Evolutionary conservation across 164 flowering plant species (phyloP), one percentile per base, ranked within the genome.

Genomic region (Dillenia turbinata): DNA sequence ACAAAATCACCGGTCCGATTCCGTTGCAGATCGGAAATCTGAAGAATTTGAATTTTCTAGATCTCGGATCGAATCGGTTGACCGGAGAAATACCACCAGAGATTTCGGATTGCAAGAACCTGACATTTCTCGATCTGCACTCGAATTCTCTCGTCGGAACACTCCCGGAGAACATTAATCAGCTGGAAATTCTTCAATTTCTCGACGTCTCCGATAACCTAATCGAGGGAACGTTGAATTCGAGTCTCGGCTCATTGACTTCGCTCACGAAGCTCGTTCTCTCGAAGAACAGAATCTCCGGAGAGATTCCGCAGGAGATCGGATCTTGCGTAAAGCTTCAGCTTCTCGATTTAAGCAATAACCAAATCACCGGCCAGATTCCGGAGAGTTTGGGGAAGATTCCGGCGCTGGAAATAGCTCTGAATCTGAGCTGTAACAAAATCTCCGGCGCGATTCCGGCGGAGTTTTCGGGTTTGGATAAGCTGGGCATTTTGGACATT

Each of bases 381-480:
- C 92, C 97, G 55, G 73, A 74, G 19, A 77, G 72, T 52, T 10
- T 90, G 12, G 94, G 94, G 5, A 71, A 70, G 57, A 80, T 90
- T 69, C 89, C 94, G 48, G 66, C 80, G n/a, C 76, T 90, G 9
- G 94, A 84, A 52, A 90, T 90, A n/a, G 85, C 89, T 13, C 71
- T 90, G 33, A 87, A 90, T 61, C 73, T 90, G 49, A 88, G 94
- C 77, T 78, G 82, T 47, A 90, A 90, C 73, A 69, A 44, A 17
- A 72, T 90, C n/a, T 66, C 87, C 59, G 97, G 92, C 10, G 59
- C 63, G 12, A 82, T 90, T 26, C 97, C 97, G 61, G 43, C 62
- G 51, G 89, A 80, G 70, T 79, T 88, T 62, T 60, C 84, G 1
- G 75, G 46, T 1, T 64, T 90, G 48, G 77, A 75, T 44, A 83